Percentiles rank a stretch among this genome's conserved stretches.
These are phyloP conservation scores for Aspergillus novoparasiticus DNA, from an alignment of 2,329 filamentous ascomycete species.

Conservation along the genomic window DNA sequence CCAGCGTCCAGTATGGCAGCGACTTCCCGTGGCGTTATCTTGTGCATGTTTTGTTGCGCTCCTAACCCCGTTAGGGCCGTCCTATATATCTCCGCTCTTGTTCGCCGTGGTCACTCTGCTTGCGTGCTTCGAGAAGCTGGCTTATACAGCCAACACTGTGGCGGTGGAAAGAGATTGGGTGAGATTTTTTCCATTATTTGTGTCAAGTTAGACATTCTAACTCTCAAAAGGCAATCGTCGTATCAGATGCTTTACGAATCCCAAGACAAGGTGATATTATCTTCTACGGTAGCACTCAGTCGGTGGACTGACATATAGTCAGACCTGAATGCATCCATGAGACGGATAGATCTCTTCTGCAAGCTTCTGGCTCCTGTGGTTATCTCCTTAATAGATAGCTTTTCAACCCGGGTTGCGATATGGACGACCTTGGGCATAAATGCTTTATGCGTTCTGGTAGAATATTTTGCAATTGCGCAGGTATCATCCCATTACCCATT, in stretches of 20 bases:
- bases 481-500: constrained; percentile 17
- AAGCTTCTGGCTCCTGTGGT: constrained; percentile 58
- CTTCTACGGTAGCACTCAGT: neutral
- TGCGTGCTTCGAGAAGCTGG: constrained; percentile 70
- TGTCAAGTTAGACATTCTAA: neutral
- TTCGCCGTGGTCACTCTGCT: constrained; percentile 51
- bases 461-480: constrained; percentile 45
- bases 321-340: constrained; percentile 57
- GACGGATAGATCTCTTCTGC: constrained; percentile 60
- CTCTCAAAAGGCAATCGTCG: constrained; percentile 31
- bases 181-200: constrained; percentile 6
- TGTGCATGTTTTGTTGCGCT: constrained; percentile 52
- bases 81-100: constrained; percentile 22
- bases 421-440: constrained; percentile 51
- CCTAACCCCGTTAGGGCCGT: constrained; percentile 10
- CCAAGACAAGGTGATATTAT: constrained; percentile 44
- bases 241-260: constrained; percentile 37
- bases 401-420: constrained; percentile 50
- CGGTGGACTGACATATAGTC: constrained; percentile 17
- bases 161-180: constrained; percentile 73
- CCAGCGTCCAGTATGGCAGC: constrained; percentile 34
- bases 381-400: constrained; percentile 51
- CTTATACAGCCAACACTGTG: constrained; percentile 65
- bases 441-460: constrained; percentile 39
- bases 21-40: constrained; percentile 48